Conservation (phyloP, 495 filamentous ascomycete genomes). For the Aspergillus sclerotioniger region DNA sequence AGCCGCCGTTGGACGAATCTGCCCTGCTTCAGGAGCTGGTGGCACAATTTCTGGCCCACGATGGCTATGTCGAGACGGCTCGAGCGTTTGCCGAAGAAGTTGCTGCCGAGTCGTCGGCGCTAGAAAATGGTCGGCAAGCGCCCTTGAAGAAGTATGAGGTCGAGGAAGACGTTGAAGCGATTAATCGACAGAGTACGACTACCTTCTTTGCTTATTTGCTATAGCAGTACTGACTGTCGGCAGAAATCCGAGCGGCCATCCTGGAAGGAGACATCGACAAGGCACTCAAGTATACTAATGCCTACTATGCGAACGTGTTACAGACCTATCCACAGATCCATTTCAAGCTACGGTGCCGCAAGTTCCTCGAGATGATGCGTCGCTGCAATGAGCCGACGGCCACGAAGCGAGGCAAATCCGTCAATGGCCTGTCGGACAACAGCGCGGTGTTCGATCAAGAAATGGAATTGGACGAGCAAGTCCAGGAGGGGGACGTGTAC, state of each 20-base stretch:
- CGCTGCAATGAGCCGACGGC: slow-evolving; percentile 60
- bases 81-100: slow-evolving; percentile 85
- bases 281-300: slow-evolving; percentile 76
- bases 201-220: background rate
- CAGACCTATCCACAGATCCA: slow-evolving; percentile 82
- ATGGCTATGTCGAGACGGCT: slow-evolving; percentile 95
- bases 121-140: slow-evolving; percentile 54
- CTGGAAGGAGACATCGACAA: slow-evolving; percentile 91
- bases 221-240: slow-evolving; percentile 17
- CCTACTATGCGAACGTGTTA: slow-evolving; percentile 78
- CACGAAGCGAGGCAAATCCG: slow-evolving; percentile 36
- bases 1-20: slow-evolving; percentile 68
- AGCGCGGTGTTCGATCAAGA: slow-evolving; percentile 63
- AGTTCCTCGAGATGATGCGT: slow-evolving; percentile 96
- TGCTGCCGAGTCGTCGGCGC: slow-evolving; percentile 62
- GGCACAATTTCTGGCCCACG: slow-evolving; percentile 87
- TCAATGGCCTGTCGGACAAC: slow-evolving; percentile 36
- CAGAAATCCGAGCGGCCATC: slow-evolving; percentile 84
- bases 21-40: slow-evolving; percentile 79
- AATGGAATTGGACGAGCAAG: slow-evolving; percentile 78
- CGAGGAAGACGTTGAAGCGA: slow-evolving; percentile 84
- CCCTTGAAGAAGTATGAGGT: slow-evolving; percentile 63
- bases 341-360: slow-evolving; percentile 86
- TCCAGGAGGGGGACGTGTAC: slow-evolving; percentile 46
- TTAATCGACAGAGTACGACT: slow-evolving; percentile 76